phyloP scores from a whole-genome alignment of 2,329 filamentous ascomycete genomes.

The Monilinia vaccinii-corymbosi region DNA sequence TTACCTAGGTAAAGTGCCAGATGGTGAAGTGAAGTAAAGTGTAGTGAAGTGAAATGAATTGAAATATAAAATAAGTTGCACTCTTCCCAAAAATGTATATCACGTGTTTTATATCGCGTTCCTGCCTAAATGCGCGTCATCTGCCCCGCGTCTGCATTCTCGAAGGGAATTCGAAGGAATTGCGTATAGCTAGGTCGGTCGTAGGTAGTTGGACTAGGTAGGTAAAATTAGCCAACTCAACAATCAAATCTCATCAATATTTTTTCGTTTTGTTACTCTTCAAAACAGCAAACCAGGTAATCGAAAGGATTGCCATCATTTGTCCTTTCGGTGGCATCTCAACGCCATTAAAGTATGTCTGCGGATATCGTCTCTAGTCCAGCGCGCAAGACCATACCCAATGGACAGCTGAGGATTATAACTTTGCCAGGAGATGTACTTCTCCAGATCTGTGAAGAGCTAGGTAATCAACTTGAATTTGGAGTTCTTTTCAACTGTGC shows the following conservation, averaged over 20 bases:
- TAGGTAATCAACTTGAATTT: conserved; percentile 48
- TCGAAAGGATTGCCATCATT: not conserved
- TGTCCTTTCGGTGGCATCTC: not conserved
- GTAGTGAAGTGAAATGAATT: not conserved
- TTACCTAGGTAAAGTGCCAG: not conserved
- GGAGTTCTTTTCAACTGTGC: conserved; percentile 51
- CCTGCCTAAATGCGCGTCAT: not conserved
- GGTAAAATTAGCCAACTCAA: no score
- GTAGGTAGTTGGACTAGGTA: no score
- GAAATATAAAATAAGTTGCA: not conserved
- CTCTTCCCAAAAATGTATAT: not conserved
- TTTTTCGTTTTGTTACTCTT: not conserved
- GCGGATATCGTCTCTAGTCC: not conserved
- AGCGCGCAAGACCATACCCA: not conserved
- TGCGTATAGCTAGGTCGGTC: no score
- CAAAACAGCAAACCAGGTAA: not conserved
- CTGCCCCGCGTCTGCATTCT: not conserved
- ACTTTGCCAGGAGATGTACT: conserved; percentile 42
- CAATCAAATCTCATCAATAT: not conserved
- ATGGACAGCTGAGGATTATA: conserved; percentile 2
- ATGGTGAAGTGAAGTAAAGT: not conserved
- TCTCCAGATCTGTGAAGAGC: conserved; percentile 50
- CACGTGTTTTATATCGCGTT: not conserved
- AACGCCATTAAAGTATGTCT: not conserved
- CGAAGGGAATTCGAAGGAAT: not conserved